Evolutionary conservation across 164 flowering plant species (phyloP), one percentile per base, ranked within the genome.

Genomic region (Hamamelis virginiana): DNA sequence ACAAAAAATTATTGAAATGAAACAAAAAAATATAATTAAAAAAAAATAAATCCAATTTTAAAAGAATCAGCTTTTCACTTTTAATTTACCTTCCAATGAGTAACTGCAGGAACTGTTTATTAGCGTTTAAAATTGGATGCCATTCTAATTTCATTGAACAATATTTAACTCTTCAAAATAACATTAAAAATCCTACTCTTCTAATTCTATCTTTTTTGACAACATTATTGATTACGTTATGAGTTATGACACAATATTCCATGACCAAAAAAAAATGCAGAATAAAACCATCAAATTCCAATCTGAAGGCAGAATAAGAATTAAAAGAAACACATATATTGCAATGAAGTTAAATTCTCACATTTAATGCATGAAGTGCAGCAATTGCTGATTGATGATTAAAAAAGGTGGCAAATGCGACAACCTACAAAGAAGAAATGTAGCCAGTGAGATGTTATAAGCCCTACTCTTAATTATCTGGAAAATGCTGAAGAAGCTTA

Each of bases 401-500:
- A 62, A 77, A 76, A 75, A 94, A 94, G 18, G 94, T 89, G 8
- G 92, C 98, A 80, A 89, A 94, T 38, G 94, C 98, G 66, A 94
- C 98, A 74, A 89, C 98, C 98, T 90, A 88, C 75, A 74, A 59
- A 18, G 12, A 75, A 69, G 46, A 48, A 53, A n/a, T 59, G 19
- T 38, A 63, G 52, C 52, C 46, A 11, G n/a, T 47, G 11, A 13
- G 66, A 6, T 6, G 41, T 33, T 33, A 33, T 33, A 2, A n/a
- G n/a, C 6, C 41, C 41, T 2, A 33, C 41, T 33, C 41, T 33
- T 33, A 33, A 50, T 50, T 50, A 16, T 50, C 19, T 0, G 21
- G 15, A 8, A 50, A 50, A 12, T 50, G 13, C 15, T 50, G 53
- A 50, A 50, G 18, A 16, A 50, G n/a, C n/a, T n/a, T n/a, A 33